Conservation (phyloP, 2,329 filamentous ascomycete species). For the Aureobasidium sp. region DNA sequence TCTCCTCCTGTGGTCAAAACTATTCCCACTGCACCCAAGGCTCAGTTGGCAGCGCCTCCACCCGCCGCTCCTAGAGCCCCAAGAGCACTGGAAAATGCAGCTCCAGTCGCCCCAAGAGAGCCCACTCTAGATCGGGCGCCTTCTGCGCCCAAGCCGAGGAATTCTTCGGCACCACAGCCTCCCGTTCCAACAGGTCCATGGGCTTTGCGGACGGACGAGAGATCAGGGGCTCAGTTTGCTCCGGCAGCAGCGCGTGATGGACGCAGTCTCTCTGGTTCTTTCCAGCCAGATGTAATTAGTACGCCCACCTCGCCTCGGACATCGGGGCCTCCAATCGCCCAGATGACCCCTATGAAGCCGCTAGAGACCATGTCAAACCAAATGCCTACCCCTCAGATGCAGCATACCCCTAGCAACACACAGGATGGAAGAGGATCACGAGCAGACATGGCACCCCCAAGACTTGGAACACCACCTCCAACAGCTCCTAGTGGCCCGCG, state of each 20-base stretch:
- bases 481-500: conserved; percentile 18
- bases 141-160: conserved; percentile 9
- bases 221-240: not conserved
- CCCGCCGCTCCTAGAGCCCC: conserved; percentile 28
- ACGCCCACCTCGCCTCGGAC: conserved; percentile 9
- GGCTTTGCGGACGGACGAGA: conserved; percentile 15
- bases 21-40: conserved; percentile 32
- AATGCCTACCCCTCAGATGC: not conserved
- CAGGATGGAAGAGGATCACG: not conserved
- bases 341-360: not conserved
- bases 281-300: not conserved
- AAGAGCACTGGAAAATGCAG: conserved; percentile 26
- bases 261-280: conserved; percentile 10
- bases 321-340: not conserved
- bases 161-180: not conserved
- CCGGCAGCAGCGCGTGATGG: conserved; percentile 1
- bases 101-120: conserved; percentile 4
- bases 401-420: not conserved
- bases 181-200: conserved; percentile 14
- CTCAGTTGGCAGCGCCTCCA: conserved; percentile 29
- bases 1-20: conserved; percentile 17
- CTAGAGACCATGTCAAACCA: not conserved
- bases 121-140: not conserved
- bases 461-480: conserved; percentile 17
- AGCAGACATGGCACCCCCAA: conserved; percentile 12